Conservation (phyloP, 2,329 filamentous ascomycete species). For the Dendrostoma leiphaemia region DNA sequence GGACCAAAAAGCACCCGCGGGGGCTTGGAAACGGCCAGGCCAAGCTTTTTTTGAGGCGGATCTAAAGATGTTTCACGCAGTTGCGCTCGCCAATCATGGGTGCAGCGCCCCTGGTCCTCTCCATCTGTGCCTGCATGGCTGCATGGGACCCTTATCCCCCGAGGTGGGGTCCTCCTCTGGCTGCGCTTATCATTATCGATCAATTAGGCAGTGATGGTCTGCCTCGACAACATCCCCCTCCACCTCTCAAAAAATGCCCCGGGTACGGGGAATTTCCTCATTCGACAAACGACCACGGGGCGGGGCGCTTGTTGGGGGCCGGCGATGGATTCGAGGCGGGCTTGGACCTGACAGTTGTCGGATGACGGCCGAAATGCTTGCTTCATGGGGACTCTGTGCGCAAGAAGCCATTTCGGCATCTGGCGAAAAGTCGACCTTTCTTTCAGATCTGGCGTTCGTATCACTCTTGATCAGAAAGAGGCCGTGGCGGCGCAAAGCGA, state of each 20-base stretch:
- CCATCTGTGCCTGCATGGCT: background rate
- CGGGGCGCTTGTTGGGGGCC: background rate
- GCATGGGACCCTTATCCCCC: background rate
- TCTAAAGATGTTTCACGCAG: constrained; percentile 3
- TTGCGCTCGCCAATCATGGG: background rate
- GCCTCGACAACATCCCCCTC: background rate
- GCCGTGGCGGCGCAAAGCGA: too few relatives aligned
- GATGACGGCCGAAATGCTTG: background rate
- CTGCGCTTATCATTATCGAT: constrained; percentile 1
- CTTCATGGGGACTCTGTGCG: background rate
- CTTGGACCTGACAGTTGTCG: background rate
- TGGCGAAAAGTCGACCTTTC: background rate
- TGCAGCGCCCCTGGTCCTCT: background rate
- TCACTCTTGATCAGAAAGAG: background rate
- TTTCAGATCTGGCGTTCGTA: background rate
- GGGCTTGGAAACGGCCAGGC: background rate
- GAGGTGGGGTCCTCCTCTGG: background rate
- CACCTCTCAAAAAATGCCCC: too few relatives aligned
- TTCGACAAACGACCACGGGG: background rate
- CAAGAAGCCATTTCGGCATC: background rate
- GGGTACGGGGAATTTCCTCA: background rate
- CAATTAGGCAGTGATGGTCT: background rate
- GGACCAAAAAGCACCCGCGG: background rate
- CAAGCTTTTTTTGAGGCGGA: constrained; percentile 7
- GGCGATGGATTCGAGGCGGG: background rate